phyloP scores from a whole-genome alignment of 305 asterid genomes.

The Fraxinus xanthoxyloides region DNA sequence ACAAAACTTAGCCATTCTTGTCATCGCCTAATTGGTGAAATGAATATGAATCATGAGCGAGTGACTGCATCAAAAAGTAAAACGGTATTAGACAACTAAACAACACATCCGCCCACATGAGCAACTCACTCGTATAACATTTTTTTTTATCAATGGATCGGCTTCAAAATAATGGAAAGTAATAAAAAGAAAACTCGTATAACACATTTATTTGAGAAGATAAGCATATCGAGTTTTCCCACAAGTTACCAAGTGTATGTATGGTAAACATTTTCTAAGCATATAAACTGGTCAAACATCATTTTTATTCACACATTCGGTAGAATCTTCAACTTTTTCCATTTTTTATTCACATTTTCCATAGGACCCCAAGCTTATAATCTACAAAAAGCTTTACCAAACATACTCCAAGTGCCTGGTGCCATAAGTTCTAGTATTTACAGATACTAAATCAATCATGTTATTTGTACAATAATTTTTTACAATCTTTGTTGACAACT shows the following conservation, averaged over 20 bases:
- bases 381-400: not conserved
- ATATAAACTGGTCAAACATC: not conserved
- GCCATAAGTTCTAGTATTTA: not conserved
- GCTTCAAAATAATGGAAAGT: not conserved
- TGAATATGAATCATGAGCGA: slow-evolving; percentile 73
- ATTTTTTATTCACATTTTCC: not conserved
- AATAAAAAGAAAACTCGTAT: not conserved
- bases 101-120: not conserved
- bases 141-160: not conserved
- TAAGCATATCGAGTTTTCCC: not conserved
- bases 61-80: slow-evolving; percentile 52
- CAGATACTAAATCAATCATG: not conserved
- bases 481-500: too few relatives aligned
- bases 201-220: not conserved
- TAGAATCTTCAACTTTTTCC: not conserved
- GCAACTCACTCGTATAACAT: not conserved
- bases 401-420: not conserved
- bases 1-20: slow-evolving; percentile 6
- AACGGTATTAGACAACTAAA: slow-evolving; percentile 15
- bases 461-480: too few relatives aligned
- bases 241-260: not conserved
- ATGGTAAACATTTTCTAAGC: not conserved
- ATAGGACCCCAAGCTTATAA: not conserved
- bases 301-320: not conserved
- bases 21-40: slow-evolving; percentile 28